Conservation (phyloP, 768 basidiomycete species). For the Russula emetica region DNA sequence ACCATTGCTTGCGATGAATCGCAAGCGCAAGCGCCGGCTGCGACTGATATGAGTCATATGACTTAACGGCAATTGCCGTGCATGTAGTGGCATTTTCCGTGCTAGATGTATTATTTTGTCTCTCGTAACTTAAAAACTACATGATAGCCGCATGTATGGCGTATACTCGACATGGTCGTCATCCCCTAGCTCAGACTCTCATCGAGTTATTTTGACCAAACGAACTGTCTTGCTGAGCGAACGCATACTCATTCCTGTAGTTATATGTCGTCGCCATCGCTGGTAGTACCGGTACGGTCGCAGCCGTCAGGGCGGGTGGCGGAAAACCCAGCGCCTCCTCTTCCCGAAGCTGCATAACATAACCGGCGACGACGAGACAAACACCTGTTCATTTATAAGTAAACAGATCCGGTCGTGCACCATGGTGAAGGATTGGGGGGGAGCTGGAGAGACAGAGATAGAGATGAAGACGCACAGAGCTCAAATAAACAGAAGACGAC, state of each 20-base stretch:
- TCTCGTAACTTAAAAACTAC: neutral
- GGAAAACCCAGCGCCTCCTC: constrained; percentile 36
- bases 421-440: neutral
- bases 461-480: constrained; percentile 43
- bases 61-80: constrained; percentile 10
- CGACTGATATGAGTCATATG: neutral
- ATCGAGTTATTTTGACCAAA: neutral
- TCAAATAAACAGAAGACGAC: constrained; percentile 51
- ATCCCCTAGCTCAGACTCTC: constrained; percentile 12
- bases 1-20: constrained; percentile 11
- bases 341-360: constrained; percentile 51
- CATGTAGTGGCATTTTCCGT: neutral
- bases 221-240: constrained; percentile 7
- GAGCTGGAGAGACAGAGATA: neutral
- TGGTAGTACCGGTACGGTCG: neutral
- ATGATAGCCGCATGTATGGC: neutral
- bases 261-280: constrained; percentile 24
- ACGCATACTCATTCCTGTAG: constrained; percentile 14
- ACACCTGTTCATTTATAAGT: constrained; percentile 38
- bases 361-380: constrained; percentile 49
- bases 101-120: neutral
- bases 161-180: neutral
- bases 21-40: too few relatives aligned
- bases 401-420: constrained; percentile 2
- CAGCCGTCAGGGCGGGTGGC: constrained; percentile 12